phyloP scores from a whole-genome alignment of 2,329 filamentous ascomycete genomes.

The Pleoardoris graminearum region DNA sequence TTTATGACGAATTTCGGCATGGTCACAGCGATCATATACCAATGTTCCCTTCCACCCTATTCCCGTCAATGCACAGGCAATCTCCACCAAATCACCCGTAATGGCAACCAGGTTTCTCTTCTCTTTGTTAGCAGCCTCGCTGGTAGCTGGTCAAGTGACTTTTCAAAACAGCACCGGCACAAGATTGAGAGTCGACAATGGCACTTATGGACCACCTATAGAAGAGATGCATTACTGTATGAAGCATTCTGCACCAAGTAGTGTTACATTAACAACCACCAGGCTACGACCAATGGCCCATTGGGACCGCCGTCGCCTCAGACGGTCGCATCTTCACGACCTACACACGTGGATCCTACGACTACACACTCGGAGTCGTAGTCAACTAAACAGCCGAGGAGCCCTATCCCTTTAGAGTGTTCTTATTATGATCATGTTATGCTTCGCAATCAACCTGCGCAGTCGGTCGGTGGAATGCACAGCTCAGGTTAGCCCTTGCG shows the following conservation, averaged over 20 bases:
- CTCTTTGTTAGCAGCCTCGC: background rate
- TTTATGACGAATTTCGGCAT: background rate
- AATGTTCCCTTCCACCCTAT: background rate
- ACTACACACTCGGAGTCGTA: conserved; percentile 54
- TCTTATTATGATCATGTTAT: too few relatives aligned
- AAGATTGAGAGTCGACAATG: background rate
- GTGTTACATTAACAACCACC: background rate
- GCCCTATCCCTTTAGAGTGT: conserved; percentile 53
- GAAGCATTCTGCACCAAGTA: background rate
- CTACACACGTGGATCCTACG: conserved; percentile 53
- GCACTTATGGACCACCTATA: conserved; percentile 1
- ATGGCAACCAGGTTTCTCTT: background rate
- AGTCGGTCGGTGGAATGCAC: too few relatives aligned
- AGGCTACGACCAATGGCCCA: conserved; percentile 53
- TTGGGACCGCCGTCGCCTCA: conserved; percentile 54
- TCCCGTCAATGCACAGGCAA: background rate
- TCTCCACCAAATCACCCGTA: background rate
- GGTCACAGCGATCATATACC: background rate
- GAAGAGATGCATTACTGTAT: conserved; percentile 3
- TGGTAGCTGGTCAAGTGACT: background rate
- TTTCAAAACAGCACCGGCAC: conserved; percentile 1
- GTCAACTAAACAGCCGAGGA: conserved; percentile 53
- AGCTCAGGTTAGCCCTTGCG: too few relatives aligned
- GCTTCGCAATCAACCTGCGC: too few relatives aligned
- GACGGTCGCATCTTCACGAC: conserved; percentile 56